Conservation (phyloP, 257 asterid species). For the Solanum rostratum region DNA sequence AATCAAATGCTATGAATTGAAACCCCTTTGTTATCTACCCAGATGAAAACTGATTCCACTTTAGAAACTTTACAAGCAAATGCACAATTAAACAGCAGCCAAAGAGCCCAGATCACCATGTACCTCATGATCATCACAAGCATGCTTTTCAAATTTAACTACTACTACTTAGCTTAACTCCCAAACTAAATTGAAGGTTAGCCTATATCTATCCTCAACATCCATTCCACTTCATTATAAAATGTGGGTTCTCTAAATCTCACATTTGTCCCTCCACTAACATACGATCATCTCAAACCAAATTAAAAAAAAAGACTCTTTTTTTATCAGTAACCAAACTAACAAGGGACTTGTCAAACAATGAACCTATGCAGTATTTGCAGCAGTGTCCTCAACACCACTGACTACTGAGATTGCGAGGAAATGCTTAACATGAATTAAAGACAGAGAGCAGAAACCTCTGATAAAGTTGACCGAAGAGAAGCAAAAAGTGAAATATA, state of each 20-base stretch:
- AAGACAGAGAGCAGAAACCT: constrained; percentile 25
- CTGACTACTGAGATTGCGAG: background rate
- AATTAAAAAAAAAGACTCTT: background rate
- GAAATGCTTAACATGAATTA: background rate
- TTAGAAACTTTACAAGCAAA: background rate
- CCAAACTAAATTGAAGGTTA: background rate
- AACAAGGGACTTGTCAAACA: background rate
- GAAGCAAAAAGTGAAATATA: constrained; percentile 70
- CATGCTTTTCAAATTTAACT: background rate
- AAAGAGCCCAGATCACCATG: background rate
- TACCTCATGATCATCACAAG: background rate
- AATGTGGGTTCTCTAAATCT: background rate
- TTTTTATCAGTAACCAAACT: background rate
- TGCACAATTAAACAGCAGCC: background rate
- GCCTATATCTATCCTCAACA: background rate
- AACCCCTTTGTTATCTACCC: background rate
- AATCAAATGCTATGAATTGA: background rate
- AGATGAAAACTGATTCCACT: background rate
- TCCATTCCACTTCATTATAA: background rate
- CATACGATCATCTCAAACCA: background rate
- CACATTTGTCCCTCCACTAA: background rate
- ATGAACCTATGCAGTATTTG: background rate
- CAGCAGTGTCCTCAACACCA: background rate
- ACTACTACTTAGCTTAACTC: accelerated
- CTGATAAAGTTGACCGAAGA: constrained; percentile 62